Base-by-base conservation (phyloP, 2,329 filamentous ascomycete species). In the Cladosporium cucumerinum region DNA sequence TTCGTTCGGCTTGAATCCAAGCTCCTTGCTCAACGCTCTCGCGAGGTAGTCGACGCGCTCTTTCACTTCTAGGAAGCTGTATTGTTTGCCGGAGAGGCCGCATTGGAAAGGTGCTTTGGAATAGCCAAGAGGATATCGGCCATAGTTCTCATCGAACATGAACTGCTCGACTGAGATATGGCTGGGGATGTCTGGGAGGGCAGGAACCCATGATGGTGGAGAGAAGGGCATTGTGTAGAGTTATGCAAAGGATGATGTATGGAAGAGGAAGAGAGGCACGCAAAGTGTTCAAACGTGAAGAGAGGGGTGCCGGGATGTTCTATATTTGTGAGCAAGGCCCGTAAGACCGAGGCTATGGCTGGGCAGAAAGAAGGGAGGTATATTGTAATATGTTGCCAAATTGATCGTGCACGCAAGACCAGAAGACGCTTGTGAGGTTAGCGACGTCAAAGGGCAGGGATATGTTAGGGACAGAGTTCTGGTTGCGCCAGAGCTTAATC, bases 71-170 rank as follows among this genome's bases (percentile, higher is more conserved):
- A 81, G 70, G 7, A 84, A 81, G 8, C 85, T 86, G 75, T 88
- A 91, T 3, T 86, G 84, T 74, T 85, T 87, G 58, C 90, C 90
- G 0, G 87, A 87, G 34, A 94, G 70, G 21, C 90, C 92, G 73
- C 91, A 94, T 36, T 89, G 92, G 78, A 89, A 96, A 0, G 91
- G 90, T 63, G 89, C 84, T 54, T 81, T 81, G 23, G 91, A 89
- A 67, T 85, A 81, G 34, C 84, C 82, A 11, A 90, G 77, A 11
- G 90, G 83, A 60, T 81, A 77, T 55, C 91, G 86, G 39, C 90
- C 91, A 72, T 91, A 85, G 54, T 83, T 78, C 71, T 94, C 91
- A 70, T 88, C 85, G 66, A 88, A 85, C 80, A 96, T 88, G 77
- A 96, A 96, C 60, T 94, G 87, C 69, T 84, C 84, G 65, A 96